These are phyloP conservation scores for Chlamydomonas schloesseri DNA, from an alignment of 139 green algal species.

Conservation along the genomic window DNA sequence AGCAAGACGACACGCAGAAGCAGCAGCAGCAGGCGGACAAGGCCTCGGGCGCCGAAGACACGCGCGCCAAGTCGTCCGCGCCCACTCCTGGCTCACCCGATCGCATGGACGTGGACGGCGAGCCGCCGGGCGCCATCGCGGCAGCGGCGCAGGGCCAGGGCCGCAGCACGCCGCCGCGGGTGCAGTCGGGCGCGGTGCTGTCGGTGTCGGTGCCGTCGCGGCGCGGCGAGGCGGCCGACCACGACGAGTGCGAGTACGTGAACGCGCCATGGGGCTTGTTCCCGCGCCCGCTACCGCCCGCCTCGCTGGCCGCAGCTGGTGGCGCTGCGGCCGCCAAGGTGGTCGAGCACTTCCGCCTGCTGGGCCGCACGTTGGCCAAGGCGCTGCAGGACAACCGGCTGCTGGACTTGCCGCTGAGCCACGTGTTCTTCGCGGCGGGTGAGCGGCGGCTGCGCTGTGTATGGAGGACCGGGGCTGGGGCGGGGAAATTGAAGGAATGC, in stretches of 20 bases:
- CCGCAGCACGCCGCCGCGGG: neutral
- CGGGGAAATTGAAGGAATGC: neutral
- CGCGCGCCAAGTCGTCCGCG: neutral
- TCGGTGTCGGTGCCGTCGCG: constrained; percentile 21
- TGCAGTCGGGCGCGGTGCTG: neutral
- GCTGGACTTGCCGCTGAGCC: constrained; percentile 92
- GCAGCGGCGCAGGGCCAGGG: neutral
- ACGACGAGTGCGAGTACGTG: constrained; percentile 70
- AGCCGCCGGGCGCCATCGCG: neutral
- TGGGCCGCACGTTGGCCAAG: constrained; percentile 91
- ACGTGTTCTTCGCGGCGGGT: constrained; percentile 86
- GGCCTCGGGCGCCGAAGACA: neutral
- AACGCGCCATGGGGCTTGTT: constrained; percentile 91
- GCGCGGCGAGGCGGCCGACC: constrained; percentile 7
- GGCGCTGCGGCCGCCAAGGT: constrained; percentile 13
- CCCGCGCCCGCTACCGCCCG: constrained; percentile 76
- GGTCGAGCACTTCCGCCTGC: constrained; percentile 85
- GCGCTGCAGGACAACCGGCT: constrained; percentile 94
- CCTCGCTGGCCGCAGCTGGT: neutral
- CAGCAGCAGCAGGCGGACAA: constrained; percentile 13
- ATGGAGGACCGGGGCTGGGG: too few relatives aligned
- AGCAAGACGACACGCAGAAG: constrained; percentile 47
- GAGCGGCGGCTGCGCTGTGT: constrained; percentile 1
- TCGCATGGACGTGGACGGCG: neutral
- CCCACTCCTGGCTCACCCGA: neutral